These are phyloP conservation scores for Fusarium goolgardi DNA, from an alignment of 2,329 filamentous ascomycete species.

Conservation along the genomic window DNA sequence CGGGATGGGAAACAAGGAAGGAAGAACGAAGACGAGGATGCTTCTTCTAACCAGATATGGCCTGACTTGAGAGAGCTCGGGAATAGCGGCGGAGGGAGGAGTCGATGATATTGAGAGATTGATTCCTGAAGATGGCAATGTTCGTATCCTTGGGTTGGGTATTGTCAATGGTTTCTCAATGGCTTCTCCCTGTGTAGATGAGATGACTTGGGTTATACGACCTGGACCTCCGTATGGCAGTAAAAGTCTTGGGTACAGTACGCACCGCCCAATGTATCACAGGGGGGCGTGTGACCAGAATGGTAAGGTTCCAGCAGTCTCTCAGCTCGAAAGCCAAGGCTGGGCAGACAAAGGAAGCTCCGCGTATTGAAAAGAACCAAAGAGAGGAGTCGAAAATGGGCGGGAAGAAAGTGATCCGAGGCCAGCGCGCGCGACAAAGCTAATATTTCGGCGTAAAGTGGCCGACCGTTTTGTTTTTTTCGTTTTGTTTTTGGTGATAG, in stretches of 20 bases:
- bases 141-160: neutral
- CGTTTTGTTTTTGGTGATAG: neutral
- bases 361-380: conserved; percentile 26
- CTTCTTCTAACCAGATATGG: conserved; percentile 24
- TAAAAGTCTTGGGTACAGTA: conserved; percentile 27
- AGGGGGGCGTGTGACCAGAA: conserved; percentile 31
- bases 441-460: conserved; percentile 22
- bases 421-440: conserved; percentile 2
- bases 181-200: conserved; percentile 9
- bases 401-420: conserved; percentile 33
- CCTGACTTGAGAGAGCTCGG: conserved; percentile 23
- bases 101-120: conserved; percentile 10
- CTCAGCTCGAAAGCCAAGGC: conserved; percentile 40
- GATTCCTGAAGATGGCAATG: conserved; percentile 10
- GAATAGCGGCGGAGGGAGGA: conserved; percentile 30
- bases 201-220: conserved; percentile 2
- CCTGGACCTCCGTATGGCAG: conserved; percentile 6
- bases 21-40: conserved; percentile 36
- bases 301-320: conserved; percentile 17
- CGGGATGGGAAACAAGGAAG: conserved; percentile 42
- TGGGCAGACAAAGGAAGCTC: conserved; percentile 35
- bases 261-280: conserved; percentile 9
- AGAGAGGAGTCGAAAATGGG: conserved; percentile 25
- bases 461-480: conserved; percentile 6
- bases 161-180: conserved; percentile 13